Base-by-base conservation (phyloP, 805 yeast species). In the Pichia kluyveri region DNA sequence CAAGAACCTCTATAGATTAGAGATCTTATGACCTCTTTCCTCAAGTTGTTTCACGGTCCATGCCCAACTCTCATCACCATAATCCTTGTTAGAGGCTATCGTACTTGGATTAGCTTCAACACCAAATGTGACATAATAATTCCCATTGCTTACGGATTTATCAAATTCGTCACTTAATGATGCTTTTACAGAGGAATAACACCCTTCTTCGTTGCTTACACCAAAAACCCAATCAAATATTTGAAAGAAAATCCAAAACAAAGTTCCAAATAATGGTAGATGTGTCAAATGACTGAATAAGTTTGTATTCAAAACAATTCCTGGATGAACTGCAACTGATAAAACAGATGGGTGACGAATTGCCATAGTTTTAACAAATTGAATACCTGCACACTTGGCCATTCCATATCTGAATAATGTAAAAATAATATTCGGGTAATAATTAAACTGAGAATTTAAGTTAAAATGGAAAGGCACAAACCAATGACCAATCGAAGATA, bases 241-340 rank as follows among this genome's bases (percentile, higher is more conserved):
- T 59, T 84, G 86, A 61, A 86, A 84, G 10, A 77, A 62, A 38
- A 83, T 64, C 87, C 90, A 81, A 55, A 84, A 84, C 36, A 83
- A 56, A 1, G 79, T 71, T 0, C 96, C 96, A n/a, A 87, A 71
- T 5, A 86, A 67, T 0, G 95, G 95, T 15, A 83, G 67, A 48
- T 87, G 67, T 2, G 91, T 85, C 81, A 89, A 83, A 60, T 83
- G 85, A 42, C 83, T 71, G 60, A 83, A 84, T 42, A 83, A 62
- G 54, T 83, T 82, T 2, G 96, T 82, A 56, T 81, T 80, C 85
- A 87, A 82, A n/a, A 86, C 86, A 54, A 86, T 74, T 0, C 96
- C 96, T 0, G 96, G 96, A 57, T 86, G 90, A 4, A 86, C 85
- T 2, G 87, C 73, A 37, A 78, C 63, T 49, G 82, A 79, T 38